Percentiles rank a stretch among this genome's conserved stretches.
These are phyloP conservation scores for Ramaria rubella DNA, from an alignment of 768 basidiomycete genomes.

Conservation along the genomic window DNA sequence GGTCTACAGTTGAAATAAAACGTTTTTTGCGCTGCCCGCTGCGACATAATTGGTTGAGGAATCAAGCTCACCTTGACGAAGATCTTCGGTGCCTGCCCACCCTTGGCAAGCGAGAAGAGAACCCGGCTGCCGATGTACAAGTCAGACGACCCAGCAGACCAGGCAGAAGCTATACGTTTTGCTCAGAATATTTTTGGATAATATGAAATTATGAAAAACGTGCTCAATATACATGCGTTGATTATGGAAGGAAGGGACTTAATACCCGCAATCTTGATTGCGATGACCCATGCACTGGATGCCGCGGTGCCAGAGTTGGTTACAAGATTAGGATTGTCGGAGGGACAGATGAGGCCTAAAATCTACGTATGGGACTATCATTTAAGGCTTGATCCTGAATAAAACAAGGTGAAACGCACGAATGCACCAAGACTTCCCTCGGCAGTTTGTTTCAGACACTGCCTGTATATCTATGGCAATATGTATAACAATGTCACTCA, in stretches of 20 bases:
- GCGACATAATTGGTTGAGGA: not conserved
- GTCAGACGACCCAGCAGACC: not conserved
- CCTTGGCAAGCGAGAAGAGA: slow-evolving; percentile 40
- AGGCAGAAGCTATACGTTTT: not conserved
- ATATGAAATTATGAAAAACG: slow-evolving; percentile 15
- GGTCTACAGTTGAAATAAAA: not conserved
- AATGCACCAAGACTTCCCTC: slow-evolving; percentile 58
- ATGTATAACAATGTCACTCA: slow-evolving; percentile 3
- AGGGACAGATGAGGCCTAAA: slow-evolving; percentile 81
- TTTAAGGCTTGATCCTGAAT: not conserved
- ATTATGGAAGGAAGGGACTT: slow-evolving; percentile 71
- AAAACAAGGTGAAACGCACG: slow-evolving; percentile 20
- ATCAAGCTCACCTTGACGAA: slow-evolving; percentile 26
- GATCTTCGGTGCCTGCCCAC: slow-evolving; percentile 40
- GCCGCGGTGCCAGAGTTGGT: slow-evolving; percentile 55
- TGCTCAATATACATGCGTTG: slow-evolving; percentile 22
- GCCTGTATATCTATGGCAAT: slow-evolving; percentile 40
- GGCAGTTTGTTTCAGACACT: too few species aligned
- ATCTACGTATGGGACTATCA: slow-evolving; percentile 23
- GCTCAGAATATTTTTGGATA: not conserved
- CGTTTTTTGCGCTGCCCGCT: not conserved
- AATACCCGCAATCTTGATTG: slow-evolving; percentile 82
- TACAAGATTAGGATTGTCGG: slow-evolving; percentile 48
- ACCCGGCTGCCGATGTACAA: slow-evolving; percentile 4
- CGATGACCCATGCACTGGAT: slow-evolving; percentile 87